These are phyloP conservation scores for Phytophthora hybrid DNA, from an alignment of 352 stramenopile species.

Conservation along the genomic window DNA sequence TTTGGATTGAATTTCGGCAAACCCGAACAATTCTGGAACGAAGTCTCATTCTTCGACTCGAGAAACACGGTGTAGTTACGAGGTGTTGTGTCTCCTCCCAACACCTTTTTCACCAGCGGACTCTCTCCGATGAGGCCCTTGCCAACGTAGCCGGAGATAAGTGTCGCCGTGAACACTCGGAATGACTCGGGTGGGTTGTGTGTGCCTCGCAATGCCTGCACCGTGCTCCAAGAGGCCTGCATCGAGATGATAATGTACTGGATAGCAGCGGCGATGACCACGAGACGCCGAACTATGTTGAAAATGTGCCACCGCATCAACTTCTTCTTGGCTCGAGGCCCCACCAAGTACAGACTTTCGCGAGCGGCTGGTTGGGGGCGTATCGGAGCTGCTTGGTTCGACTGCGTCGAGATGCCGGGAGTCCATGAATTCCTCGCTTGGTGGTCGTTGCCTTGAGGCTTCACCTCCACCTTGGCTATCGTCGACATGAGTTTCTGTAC, in stretches of 20 bases:
- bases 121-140: slow-evolving; percentile 40
- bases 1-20: slow-evolving; percentile 23
- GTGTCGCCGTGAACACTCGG: slow-evolving; percentile 15
- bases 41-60: slow-evolving; percentile 25
- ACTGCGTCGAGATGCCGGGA: neutral
- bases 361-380: neutral
- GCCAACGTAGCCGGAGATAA: slow-evolving; percentile 46
- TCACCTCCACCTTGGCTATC: slow-evolving; percentile 26
- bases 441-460: slow-evolving; percentile 10
- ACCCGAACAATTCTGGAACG: slow-evolving; percentile 17
- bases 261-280: slow-evolving; percentile 39
- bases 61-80: slow-evolving; percentile 35
- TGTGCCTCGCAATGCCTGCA: slow-evolving; percentile 21
- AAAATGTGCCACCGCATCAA: slow-evolving; percentile 31
- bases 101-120: slow-evolving; percentile 26
- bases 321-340: slow-evolving; percentile 19
- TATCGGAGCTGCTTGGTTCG: neutral
- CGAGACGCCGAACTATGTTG: slow-evolving; percentile 35
- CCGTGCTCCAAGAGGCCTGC: slow-evolving; percentile 24
- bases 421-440: slow-evolving; percentile 6
- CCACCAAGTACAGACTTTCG: slow-evolving; percentile 21
- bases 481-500: neutral
- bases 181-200: slow-evolving; percentile 28
- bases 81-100: slow-evolving; percentile 37
- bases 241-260: slow-evolving; percentile 46